Evolutionary conservation across 2,329 filamentous ascomycete genomes (phyloP), one percentile per base, ranked within the genome.

Genomic region (Xylaria sp.): DNA sequence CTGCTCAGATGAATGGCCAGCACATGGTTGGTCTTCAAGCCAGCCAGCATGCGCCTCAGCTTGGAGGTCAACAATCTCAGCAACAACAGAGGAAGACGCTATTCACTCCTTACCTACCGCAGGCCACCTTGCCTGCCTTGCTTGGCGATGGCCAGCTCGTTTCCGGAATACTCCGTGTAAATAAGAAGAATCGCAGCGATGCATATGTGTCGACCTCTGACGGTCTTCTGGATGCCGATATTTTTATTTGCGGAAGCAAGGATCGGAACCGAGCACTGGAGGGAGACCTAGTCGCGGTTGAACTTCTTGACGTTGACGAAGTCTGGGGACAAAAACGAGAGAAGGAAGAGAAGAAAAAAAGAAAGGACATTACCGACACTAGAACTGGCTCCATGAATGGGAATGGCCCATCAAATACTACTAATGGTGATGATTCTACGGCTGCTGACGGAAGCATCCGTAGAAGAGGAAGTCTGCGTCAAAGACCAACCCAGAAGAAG

Each of bases 261-360:
- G 96, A 99, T 80, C 92, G 96, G 74, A 99, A 99, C 81, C 92
- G 96, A 81, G 96, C 96, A 64, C 88, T 99, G 43, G 96, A 99
- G 80, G 96, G 96, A 68, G 96, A 99, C 80, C 88, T 97, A 64
- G 96, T 99, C 67, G 96, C 96, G 39, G 90, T 99, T 63, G 96
- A 99, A 82, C 90, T 99, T 56, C 90, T 99, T 61, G 95, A 99
- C 78, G 96, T 99, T 8, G 96, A 98, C 79, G 96, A 99, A 79
- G 96, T 99, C 2, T 99, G 96, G 96, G 90, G 92, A 28, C 96
- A 99, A 85, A 99, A 99, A 87, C 93, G 94, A 66, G 96, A 99
- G 82, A 99, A 99, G 81, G 96, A 99, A 83, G 96, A 99, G 81
- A 99, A 99, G 88, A 99, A 99, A 89, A 99, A 98, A 86, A 93